These are phyloP conservation scores for Eutrema japonicum DNA, from an alignment of 345 rosid genomes.

Conservation along the genomic window DNA sequence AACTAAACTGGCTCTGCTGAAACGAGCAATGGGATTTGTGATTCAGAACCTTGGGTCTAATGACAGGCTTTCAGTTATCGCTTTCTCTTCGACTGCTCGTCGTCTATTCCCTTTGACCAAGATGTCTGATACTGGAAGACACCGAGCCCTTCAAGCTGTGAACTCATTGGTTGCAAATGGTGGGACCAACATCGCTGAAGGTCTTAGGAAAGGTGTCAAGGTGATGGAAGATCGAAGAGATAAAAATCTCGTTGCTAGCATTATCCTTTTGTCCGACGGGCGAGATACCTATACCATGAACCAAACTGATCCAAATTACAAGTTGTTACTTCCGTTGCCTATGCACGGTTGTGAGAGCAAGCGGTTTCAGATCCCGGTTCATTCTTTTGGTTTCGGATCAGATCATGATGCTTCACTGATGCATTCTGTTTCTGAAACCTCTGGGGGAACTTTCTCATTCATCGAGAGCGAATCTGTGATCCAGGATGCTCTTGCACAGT, in stretches of 20 bases:
- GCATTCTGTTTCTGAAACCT: slow-evolving; percentile 89
- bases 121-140: slow-evolving; percentile 81
- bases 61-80: slow-evolving; percentile 94
- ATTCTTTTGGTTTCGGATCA: slow-evolving; percentile 89
- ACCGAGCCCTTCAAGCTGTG: slow-evolving; percentile 83
- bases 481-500: slow-evolving; percentile 98
- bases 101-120: slow-evolving; percentile 81
- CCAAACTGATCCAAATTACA: slow-evolving; percentile 65
- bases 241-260: slow-evolving; percentile 82
- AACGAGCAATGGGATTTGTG: slow-evolving; percentile 98
- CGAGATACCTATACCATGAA: slow-evolving; percentile 78
- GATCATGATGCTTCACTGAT: slow-evolving; percentile 91
- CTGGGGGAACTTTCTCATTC: slow-evolving; percentile 96
- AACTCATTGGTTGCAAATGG: slow-evolving; percentile 92
- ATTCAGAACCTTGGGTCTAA: slow-evolving; percentile 90
- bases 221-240: slow-evolving; percentile 84
- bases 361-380: slow-evolving; percentile 83
- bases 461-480: slow-evolving; percentile 87
- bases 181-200: slow-evolving; percentile 97
- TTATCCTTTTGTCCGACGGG: slow-evolving; percentile 93
- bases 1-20: slow-evolving; percentile 88
- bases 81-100: slow-evolving; percentile 94
- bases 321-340: slow-evolving; percentile 65
- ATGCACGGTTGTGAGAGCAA: slow-evolving; percentile 55
- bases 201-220: slow-evolving; percentile 89